Evolutionary conservation across 495 filamentous ascomycete species (phyloP), one percentile per base, ranked within the genome.

Genomic region (Daldinia concentrica): DNA sequence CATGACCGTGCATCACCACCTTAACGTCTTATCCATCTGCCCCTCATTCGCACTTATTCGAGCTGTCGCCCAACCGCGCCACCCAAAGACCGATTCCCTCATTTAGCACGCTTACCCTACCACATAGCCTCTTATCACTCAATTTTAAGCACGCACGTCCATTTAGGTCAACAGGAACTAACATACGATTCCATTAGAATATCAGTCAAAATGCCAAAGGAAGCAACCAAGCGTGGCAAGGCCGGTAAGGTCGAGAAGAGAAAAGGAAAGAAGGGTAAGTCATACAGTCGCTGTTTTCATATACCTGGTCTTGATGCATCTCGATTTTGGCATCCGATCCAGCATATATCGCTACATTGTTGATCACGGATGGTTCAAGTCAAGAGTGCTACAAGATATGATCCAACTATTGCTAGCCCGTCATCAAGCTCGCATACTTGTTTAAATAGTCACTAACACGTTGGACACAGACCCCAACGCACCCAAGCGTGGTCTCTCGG

Each of bases 401-500:
- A 36, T 36, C 11, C 34, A 6, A 14, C 34, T 14, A 4, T 36
- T 36, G 12, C 34, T 5, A 36, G 11, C 34, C 1, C 9, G 4
- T 4, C 12, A 14, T 5, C 11, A 14, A 19, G 56, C 34, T 48
- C 11, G 26, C 32, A n/a, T 37, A 17, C 14, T 12, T 27, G n/a
- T 37, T 22, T 29, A 26, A 41, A 29, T 29, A 32, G 36, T 19
- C 0, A 52, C 61, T 72, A 62, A 71, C 52, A 15, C 63, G 17
- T 69, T 74, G 36, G 74, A 69, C 14, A 2, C 71, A 98, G 95
- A 99, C 81, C 95, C 95, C 83, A 98, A 98, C 80, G 94, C 94
- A 54, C 95, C 95, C 78, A 99, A 98, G 92, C 92, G 95, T 83
- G 96, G 94, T 83, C 92, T 99, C 55, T 99, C 95, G 22, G 95